These are phyloP conservation scores for Hypoxylon sp. DNA, from an alignment of 2,329 filamentous ascomycete genomes.

Conservation along the genomic window DNA sequence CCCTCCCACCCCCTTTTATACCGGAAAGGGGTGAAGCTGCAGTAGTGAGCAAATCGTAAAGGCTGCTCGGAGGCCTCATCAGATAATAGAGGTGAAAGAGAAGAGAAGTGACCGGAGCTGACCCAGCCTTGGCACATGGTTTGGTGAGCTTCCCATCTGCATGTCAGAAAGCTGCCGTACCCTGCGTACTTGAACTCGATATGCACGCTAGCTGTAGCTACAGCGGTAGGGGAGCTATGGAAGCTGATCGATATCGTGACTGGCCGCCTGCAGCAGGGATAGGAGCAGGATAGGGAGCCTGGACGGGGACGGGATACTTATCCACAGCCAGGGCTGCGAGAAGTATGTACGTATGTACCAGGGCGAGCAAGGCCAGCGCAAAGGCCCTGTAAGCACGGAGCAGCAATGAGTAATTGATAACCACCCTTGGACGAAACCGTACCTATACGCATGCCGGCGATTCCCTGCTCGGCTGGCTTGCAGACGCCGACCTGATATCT, in stretches of 20 bases:
- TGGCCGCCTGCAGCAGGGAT: constrained; percentile 27
- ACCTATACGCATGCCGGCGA: constrained; percentile 24
- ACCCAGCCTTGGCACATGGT: constrained; percentile 27
- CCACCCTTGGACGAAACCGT: constrained; percentile 27
- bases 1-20: constrained; percentile 11
- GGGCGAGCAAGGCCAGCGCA: too few relatives aligned
- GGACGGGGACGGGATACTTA: constrained; percentile 12
- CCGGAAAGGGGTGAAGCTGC: constrained; percentile 2
- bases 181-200: constrained; percentile 27
- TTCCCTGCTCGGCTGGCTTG: constrained; percentile 26
- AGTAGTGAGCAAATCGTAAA: constrained; percentile 16
- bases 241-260: constrained; percentile 24
- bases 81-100: constrained; percentile 8
- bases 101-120: neutral
- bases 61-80: constrained; percentile 28
- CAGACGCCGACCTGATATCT: constrained; percentile 31
- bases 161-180: constrained; percentile 28
- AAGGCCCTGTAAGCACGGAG: constrained; percentile 18
- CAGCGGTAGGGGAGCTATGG: constrained; percentile 14
- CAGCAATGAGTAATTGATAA: constrained; percentile 5
- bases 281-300: constrained; percentile 11
- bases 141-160: constrained; percentile 25
- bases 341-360: too few relatives aligned
- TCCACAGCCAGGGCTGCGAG: constrained; percentile 11
- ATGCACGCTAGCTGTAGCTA: constrained; percentile 31